Base-by-base conservation (phyloP, 768 basidiomycete genomes). In the Leccinum arenicola region DNA sequence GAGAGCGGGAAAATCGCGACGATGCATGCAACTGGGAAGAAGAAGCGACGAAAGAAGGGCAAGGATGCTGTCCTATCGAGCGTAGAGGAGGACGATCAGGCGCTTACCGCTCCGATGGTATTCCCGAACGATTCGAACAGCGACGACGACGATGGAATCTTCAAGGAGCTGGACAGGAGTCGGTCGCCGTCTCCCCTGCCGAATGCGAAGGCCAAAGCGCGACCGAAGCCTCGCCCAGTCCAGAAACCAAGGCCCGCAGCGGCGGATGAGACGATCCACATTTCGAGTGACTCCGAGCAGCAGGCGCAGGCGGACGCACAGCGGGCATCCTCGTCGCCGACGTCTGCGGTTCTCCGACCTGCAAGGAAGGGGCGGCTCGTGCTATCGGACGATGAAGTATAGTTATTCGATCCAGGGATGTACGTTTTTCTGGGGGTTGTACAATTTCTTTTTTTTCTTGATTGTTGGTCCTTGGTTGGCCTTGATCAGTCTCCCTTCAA, bases 1-100 rank as follows among this genome's bases (percentile, higher is more conserved):
- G 73, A 78, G 54, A 71, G 66, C 53, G 81, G 77, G 5, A 77
- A 64, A 61, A 75, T 76, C 4, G 63, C 63, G 33, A 70, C 80
- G 57, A 82, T 84, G 74, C 75, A 72, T 4, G 76, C 79, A 12
- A 72, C 69, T 25, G 83, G 81, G 43, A 83, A 79, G 40, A 84
- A 82, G 75, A 84, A 79, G 82, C 85, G 90, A 72, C 81, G 75
- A 56, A 76, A 71, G 55, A 75, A 72, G 57, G 74, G 54, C 6
- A 79, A 50, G 73, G 82, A 64, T 78, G 79, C 66, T 75, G 82
- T 69, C 69, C 79, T 54, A 71, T 78, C 73, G 77, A 73, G 79
- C 27, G 50, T 49, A 36, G 63, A 79, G 65, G 71, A 70, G 49
- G 62, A 48, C 29, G 71, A 55, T 21, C 65, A 56, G 61, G 59